Evolutionary conservation across 2,329 filamentous ascomycete genomes (phyloP), one percentile per base, ranked within the genome.

Genomic region (Cladosporium colombiae): DNA sequence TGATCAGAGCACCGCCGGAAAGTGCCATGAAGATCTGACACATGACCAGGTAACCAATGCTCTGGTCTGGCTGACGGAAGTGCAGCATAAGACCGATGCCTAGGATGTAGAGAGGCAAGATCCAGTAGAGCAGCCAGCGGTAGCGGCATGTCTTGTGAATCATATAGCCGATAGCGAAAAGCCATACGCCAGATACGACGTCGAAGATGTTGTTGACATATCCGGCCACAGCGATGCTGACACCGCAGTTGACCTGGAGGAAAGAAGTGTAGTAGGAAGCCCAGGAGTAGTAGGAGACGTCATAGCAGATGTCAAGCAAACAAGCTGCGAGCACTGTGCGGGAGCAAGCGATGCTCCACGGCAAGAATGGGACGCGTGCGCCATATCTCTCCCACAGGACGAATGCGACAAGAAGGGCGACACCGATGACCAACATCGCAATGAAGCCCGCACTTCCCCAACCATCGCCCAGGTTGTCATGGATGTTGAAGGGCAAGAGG

Each of bases 401-500:
- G 67, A 81, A 81, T 10, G 67, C 69, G 13, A 78, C 70, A 57
- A 81, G 74, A 7, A 76, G 69, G 2, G 75, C 35, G 57, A 79
- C 65, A 8, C 79, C 79, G 8, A 79, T 65, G 14, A 80, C 72
- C 16, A 80, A 73, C 72, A 80, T 78, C 65, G 73, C 73, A 63
- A 80, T 78, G 66, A 81, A 79, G 67, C 76, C 76, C 1, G 70
- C 66, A 1, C 76, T 74, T 7, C 71, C 71, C 79, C 78, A 81
- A 25, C 73, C 74, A 2, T 73, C 16, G 66, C 73, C 18, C 1
- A 75, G 74, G 59, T 72, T 73, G 21, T 44, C 69, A 62, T 70
- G 70, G 27, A 92, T 81, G 16, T 81, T 87, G 74, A 92, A 87
- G 0, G 89, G 87, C 6, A 92, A 82, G 21, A 92, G 79, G 72